These are phyloP conservation scores for Phlegmacium glaucopus DNA, from an alignment of 768 basidiomycete genomes.

Conservation along the genomic window DNA sequence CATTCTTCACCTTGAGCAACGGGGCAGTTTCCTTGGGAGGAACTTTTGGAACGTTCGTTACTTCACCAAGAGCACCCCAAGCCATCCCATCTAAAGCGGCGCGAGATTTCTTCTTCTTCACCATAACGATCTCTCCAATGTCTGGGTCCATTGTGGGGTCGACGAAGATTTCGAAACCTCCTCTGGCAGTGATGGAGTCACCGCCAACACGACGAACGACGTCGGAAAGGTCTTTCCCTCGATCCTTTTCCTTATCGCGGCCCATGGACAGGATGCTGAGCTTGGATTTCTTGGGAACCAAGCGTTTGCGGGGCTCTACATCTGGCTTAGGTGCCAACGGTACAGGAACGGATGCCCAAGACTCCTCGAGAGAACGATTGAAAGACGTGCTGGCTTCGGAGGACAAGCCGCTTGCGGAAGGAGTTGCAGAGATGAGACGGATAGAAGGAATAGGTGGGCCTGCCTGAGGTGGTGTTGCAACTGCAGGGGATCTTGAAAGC, in stretches of 20 bases:
- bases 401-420: constrained; percentile 45
- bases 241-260: constrained; percentile 28
- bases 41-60: constrained; percentile 48
- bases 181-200: constrained; percentile 23
- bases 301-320: constrained; percentile 28
- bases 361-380: constrained; percentile 30
- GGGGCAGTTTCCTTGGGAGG: constrained; percentile 21
- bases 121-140: constrained; percentile 64
- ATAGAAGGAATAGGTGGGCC: constrained; percentile 51
- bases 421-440: constrained; percentile 65
- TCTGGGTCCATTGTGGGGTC: constrained; percentile 65
- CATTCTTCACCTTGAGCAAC: constrained; percentile 33
- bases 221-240: constrained; percentile 54
- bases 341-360: constrained; percentile 26
- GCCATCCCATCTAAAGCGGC: constrained; percentile 54
- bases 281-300: constrained; percentile 75
- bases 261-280: constrained; percentile 39
- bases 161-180: constrained; percentile 69
- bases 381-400: constrained; percentile 31
- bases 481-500: neutral
- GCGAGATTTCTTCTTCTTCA: constrained; percentile 75
- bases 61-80: constrained; percentile 54
- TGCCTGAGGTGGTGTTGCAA: neutral
- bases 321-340: constrained; percentile 25
- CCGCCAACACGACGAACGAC: constrained; percentile 49